Evolutionary conservation across 345 rosid genomes (phyloP).

Genomic region (Adansonia digitata): DNA sequence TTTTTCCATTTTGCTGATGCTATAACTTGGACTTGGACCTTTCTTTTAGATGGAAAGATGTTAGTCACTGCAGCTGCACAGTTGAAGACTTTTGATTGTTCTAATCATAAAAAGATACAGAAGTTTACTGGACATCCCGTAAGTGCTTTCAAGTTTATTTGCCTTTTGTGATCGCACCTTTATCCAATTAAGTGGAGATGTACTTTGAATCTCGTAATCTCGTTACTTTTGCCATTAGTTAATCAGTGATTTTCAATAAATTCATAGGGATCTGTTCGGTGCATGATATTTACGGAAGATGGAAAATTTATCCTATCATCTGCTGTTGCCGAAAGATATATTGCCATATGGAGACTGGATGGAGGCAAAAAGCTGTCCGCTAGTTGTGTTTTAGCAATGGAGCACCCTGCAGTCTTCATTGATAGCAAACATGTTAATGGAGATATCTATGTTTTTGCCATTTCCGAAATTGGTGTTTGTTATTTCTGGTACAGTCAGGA

Average conservation of each 20-base stretch:
- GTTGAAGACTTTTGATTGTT: conserved; percentile 61
- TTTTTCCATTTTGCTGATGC: conserved; percentile 15
- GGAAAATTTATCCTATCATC: conserved; percentile 78
- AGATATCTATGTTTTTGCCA: conserved; percentile 55
- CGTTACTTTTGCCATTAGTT: conserved; percentile 4
- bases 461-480: conserved; percentile 83
- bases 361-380: conserved; percentile 76
- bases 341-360: conserved; percentile 73
- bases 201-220: neutral
- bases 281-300: conserved; percentile 69
- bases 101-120: conserved; percentile 70
- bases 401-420: conserved; percentile 81
- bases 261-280: conserved; percentile 70
- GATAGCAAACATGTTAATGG: conserved; percentile 52
- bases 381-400: conserved; percentile 89
- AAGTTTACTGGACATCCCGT: conserved; percentile 95
- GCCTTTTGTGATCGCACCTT: neutral
- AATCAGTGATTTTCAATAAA: conserved; percentile 12
- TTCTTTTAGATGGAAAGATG: conserved; percentile 56
- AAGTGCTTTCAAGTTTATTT: conserved; percentile 28
- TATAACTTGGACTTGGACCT: conserved; percentile 11
- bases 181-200: neutral
- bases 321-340: conserved; percentile 72
- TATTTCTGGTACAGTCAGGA: conserved; percentile 76
- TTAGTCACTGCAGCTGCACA: conserved; percentile 83